Evolutionary conservation across 2,329 filamentous ascomycete genomes (phyloP).

Genomic region (Orbilia javanica): DNA sequence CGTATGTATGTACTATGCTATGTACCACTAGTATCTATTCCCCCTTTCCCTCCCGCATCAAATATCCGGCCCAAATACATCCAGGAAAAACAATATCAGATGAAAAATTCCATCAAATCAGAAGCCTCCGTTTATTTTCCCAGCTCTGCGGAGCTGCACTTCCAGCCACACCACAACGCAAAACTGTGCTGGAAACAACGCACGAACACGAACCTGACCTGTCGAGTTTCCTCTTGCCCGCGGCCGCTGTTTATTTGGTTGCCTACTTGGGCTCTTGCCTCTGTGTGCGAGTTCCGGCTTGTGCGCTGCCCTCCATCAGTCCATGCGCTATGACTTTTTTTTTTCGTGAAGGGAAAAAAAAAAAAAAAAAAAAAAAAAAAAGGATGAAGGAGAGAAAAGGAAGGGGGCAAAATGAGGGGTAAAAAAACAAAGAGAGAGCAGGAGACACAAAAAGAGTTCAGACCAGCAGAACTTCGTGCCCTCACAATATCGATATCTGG

Average conservation of each 20-base stretch:
- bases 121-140: background rate
- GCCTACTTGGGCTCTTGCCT: no score
- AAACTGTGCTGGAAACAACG: conserved; percentile 54
- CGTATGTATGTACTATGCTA: no score
- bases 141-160: conserved; percentile 27
- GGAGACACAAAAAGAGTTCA: background rate
- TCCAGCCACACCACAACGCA: conserved; percentile 53
- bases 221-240: background rate
- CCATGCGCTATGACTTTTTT: conserved; percentile 48
- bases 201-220: background rate
- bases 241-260: no score
- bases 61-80: no score
- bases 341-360: conserved; percentile 31
- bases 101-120: conserved; percentile 24
- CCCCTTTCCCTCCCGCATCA: conserved; percentile 12
- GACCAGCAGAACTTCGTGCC: conserved; percentile 5
- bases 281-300: conserved; percentile 35
- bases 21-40: background rate
- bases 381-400: background rate
- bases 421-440: background rate
- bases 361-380: background rate
- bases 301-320: background rate
- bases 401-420: background rate
- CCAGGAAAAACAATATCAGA: conserved; percentile 5
- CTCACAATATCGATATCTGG: background rate